Base-by-base conservation (phyloP, 169 alveolate species). In the Sarcocystis neurona region DNA sequence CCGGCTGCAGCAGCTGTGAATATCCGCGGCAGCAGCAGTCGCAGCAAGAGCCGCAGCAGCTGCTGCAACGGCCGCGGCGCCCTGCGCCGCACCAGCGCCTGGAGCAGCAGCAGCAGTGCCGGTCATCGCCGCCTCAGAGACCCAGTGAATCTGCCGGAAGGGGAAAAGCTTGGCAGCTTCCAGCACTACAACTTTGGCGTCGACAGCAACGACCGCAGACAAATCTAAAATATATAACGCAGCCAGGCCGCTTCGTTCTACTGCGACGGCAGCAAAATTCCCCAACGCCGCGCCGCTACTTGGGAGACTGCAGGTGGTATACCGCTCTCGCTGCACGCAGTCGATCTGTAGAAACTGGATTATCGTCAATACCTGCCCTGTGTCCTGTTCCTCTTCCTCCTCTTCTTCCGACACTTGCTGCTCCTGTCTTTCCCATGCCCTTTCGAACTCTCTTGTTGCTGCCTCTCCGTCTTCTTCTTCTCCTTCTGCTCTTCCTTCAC, bases 271-370 rank as follows among this genome's bases (percentile, higher is more conserved):
- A 10, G 89, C 79, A 20, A 84, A 0, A n/a, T 48, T 37, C 47
- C n/a, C n/a, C 60, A 63, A 70, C 46, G 34, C 72, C 23, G 50
- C 66, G 44, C 77, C 47, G 82, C 89, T 47, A 50, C 89, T 84
- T 50, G 79, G 53, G 37, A 63, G 32, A 32, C 82, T 41, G 63
- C 75, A 58, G 3, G 82, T 41, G 27, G 89, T 84, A 27, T 84
- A 84, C 70, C 48, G 30, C 70, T 84, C 89, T n/a, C 79, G 56
- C 70, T 84, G 89, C 50, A 84, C 89, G 48, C 89, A 72, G 70
- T 84, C 89, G 39, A 56, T 70, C 43, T 60, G 80, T 34, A 84
- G 50, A 34, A 84, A 84, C 68, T 84, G 89, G 46, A 63, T 37
- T 4, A 72, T 37, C 39, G 41, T 72, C 56, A 72, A 18, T 6